These are phyloP conservation scores for Fusarium sarcochroum DNA, from an alignment of 2,329 filamentous ascomycete genomes.

Conservation along the genomic window DNA sequence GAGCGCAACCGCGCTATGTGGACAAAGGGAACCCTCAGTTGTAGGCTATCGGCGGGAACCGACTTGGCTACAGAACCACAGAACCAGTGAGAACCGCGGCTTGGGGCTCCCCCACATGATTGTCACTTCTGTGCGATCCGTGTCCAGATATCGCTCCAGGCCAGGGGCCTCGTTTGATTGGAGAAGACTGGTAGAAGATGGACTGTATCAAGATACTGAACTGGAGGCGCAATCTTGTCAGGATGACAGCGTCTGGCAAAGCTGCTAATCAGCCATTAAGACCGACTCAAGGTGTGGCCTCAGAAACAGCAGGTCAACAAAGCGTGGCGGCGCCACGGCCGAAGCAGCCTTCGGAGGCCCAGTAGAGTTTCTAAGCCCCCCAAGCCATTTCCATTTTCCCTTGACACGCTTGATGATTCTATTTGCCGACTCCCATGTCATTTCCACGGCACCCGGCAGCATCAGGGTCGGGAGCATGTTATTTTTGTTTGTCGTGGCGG, in stretches of 20 bases:
- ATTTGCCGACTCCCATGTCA: conserved; percentile 4
- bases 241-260: conserved; percentile 10
- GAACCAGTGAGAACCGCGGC: conserved; percentile 24
- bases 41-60: conserved; percentile 39
- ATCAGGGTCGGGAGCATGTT: not conserved
- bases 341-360: conserved; percentile 39
- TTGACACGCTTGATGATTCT: not conserved
- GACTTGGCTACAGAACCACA: conserved; percentile 31
- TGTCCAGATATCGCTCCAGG: conserved; percentile 7
- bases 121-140: not conserved
- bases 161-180: conserved; percentile 12
- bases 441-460: not conserved
- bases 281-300: conserved; percentile 34
- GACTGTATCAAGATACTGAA: conserved; percentile 2
- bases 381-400: conserved; percentile 22
- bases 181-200: conserved; percentile 5
- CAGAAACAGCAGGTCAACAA: conserved; percentile 38
- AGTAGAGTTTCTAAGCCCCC: conserved; percentile 39
- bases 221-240: conserved; percentile 4
- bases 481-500: conserved; percentile 8
- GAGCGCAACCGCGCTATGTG: conserved; percentile 15
- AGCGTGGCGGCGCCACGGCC: conserved; percentile 48
- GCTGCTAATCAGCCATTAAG: conserved; percentile 18
- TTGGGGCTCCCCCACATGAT: conserved; percentile 20
- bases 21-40: conserved; percentile 11